Base-by-base conservation (phyloP, 1,139 yeast species). In the Nematodospora anomalae region DNA sequence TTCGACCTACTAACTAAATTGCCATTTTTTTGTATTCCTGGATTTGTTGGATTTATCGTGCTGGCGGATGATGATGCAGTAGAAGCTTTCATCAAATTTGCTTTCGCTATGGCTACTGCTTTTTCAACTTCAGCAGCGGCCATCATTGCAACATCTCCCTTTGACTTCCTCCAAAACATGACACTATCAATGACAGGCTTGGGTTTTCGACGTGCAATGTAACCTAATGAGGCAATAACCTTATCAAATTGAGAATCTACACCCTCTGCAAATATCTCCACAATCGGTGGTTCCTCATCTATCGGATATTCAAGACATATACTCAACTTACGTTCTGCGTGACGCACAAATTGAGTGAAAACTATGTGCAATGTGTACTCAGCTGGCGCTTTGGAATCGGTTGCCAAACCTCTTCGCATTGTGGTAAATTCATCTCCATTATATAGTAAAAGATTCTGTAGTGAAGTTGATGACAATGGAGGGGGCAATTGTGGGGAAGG, bases 101-200 rank as follows among this genome's bases (percentile, higher is more conserved):
- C 29, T 36, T 53, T 52, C 10, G 61, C 62, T 7, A 51, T 37
- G 5, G 49, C 42, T 24, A 64, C 36, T 0, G 60, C 66, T 40
- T 67, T 64, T 38, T 76, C 82, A 11, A 76, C 78, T 42, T 80
- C 83, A 7, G 74, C 65, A 2, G 85, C 80, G 0, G 95, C 95
- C 65, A 80, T 70, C 3, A 81, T 74, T 0, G 95, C 89, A 3
- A 86, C 83, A 49, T 90, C 97, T 20, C 94, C 81, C 57, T 92
- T 71, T 4, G 94, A 79, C 57, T 90, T 88, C 42, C 98, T 74
- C 99, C 99, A 92, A 55, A 86, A 90, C 97, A 94, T 90, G 41
- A 92, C 96, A 15, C 96, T 87, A 57, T 94, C 98, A 30, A 94
- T 90, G 3, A 94, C 97, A 0, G 97, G 96, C 52, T 89, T 90